phyloP scores from a whole-genome alignment of 805 yeast genomes.

The Saccharomycopsis sp. region DNA sequence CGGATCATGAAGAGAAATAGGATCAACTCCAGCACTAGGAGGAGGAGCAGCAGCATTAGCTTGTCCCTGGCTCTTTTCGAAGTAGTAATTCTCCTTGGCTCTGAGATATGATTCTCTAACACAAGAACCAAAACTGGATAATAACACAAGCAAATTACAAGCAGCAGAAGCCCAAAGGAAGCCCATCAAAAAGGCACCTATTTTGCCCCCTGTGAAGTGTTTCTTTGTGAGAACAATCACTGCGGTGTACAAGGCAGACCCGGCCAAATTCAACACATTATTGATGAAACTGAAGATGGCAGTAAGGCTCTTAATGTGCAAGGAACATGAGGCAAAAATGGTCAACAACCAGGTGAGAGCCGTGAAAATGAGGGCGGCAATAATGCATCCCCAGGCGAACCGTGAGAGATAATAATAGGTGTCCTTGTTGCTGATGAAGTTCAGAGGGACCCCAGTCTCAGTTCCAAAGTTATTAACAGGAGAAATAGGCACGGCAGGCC shows the following conservation, averaged over 20 bases:
- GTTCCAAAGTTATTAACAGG: constrained; percentile 70
- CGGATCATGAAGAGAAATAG: not conserved
- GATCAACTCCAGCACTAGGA: not conserved
- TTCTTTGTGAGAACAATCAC: constrained; percentile 60
- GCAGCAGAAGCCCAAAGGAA: constrained; percentile 67
- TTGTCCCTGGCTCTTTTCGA: not conserved
- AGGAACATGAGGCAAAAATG: constrained; percentile 50
- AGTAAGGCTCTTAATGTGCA: constrained; percentile 46
- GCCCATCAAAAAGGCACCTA: constrained; percentile 57
- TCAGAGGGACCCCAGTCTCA: constrained; percentile 23
- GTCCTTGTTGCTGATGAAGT: constrained; percentile 42
- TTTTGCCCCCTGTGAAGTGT: constrained; percentile 50
- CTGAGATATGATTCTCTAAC: constrained; percentile 15
- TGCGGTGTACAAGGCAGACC: constrained; percentile 17
- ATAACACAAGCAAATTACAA: constrained; percentile 41
- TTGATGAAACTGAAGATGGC: constrained; percentile 29
- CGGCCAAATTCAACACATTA: constrained; percentile 12
- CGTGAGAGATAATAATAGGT: constrained; percentile 62
- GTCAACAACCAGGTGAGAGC: constrained; percentile 56
- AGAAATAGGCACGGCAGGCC: constrained; percentile 80
- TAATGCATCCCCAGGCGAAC: constrained; percentile 57
- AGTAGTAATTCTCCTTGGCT: constrained; percentile 13
- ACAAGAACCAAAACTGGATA: constrained; percentile 42
- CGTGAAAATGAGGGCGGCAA: constrained; percentile 52
- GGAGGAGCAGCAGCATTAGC: constrained; percentile 5